phyloP scores from a whole-genome alignment of 345 rosid species.

The Eucalyptus rudis region DNA sequence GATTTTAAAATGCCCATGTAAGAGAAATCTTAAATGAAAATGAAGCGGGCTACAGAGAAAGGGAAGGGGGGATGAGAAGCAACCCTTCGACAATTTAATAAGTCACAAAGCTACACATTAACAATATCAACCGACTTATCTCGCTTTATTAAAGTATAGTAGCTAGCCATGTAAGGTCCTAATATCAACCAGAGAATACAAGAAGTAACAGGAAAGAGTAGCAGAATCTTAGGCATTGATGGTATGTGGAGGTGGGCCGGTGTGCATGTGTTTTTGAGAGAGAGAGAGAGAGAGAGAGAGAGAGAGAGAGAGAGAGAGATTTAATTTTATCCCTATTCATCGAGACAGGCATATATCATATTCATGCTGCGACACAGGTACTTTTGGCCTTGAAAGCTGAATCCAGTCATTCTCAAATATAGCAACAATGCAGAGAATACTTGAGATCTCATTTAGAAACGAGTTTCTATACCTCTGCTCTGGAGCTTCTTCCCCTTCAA shows the following conservation, averaged over 20 bases:
- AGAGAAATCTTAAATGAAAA: not conserved
- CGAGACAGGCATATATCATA: not conserved
- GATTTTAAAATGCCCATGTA: not conserved
- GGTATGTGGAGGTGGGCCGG: not conserved
- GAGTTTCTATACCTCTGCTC: conserved; percentile 52
- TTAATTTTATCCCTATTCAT: not conserved
- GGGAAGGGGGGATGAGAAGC: not conserved
- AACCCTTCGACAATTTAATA: not conserved
- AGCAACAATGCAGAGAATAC: not conserved
- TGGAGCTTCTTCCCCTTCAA: conserved; percentile 89
- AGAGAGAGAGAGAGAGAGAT: not conserved
- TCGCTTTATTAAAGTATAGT: not conserved
- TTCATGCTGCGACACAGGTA: not conserved
- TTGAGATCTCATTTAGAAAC: not conserved
- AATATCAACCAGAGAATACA: not conserved
- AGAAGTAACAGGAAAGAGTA: not conserved
- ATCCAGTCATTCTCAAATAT: not conserved
- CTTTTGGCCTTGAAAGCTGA: not conserved
- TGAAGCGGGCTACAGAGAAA: not conserved
- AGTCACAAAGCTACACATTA: not conserved
- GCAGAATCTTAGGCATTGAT: not conserved
- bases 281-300: not conserved
- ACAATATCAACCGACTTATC: not conserved
- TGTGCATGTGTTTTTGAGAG: not conserved
- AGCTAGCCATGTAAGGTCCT: not conserved